A percentile compares a stretch with the other conserved stretches of the same genome.
Conservation (phyloP, 2,329 filamentous ascomycete genomes). For the Huntiella moniliformis region DNA sequence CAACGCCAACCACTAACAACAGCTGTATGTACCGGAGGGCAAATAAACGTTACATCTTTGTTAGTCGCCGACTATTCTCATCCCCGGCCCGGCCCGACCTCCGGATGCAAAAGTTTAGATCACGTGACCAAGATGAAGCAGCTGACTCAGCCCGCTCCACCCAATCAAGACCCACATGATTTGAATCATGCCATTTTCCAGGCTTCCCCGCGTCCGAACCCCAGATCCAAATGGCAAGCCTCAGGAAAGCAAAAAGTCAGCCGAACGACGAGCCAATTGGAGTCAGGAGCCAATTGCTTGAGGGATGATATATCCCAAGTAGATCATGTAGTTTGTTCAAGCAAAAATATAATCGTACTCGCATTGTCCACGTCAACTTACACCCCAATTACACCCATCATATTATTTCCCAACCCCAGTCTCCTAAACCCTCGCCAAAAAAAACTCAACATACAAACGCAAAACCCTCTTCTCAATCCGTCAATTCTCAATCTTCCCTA, state of each 20-base stretch:
- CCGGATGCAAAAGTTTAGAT: background rate
- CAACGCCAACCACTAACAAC: no score
- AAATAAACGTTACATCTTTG: no score
- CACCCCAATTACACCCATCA: background rate
- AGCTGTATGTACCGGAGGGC: no score
- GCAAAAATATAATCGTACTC: background rate
- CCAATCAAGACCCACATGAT: conserved; percentile 10
- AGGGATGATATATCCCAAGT: no score
- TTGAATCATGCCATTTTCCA: conserved; percentile 11
- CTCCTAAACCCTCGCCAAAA: background rate
- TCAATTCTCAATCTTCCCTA: conserved; percentile 3
- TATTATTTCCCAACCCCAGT: background rate
- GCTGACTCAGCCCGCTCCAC: conserved; percentile 8
- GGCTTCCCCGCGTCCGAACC: background rate
- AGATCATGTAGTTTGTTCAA: background rate
- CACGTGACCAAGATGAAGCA: conserved; percentile 4
- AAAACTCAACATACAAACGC: background rate
- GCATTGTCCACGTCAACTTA: conserved; percentile 1
- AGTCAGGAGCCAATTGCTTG: no score
- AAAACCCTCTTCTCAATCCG: background rate
- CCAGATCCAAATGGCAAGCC: background rate
- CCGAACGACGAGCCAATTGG: no score
- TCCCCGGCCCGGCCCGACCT: no score
- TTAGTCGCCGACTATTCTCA: no score
- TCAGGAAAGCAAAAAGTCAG: no score